phyloP scores from a whole-genome alignment of 208 protist species.

The Leptomonas seymouri region DNA sequence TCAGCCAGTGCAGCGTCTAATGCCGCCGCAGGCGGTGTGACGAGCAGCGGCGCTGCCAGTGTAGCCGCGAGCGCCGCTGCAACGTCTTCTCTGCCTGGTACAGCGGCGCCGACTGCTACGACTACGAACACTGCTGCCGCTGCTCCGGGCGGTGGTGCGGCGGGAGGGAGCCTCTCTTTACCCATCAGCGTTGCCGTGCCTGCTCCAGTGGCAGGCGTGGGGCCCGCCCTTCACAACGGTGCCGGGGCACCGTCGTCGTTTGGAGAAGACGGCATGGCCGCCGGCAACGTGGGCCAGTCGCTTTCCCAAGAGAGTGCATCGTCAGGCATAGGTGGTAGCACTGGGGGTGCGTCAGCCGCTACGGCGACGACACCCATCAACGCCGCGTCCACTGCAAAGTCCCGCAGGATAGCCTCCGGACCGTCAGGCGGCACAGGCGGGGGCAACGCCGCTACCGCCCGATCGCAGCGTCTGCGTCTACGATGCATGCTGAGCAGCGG shows the following conservation, averaged over 20 bases:
- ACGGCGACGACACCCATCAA: not conserved
- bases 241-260: not conserved
- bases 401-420: slow-evolving; percentile 7
- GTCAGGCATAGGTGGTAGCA: not conserved
- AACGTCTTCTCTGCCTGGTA: not conserved
- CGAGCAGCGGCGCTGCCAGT: too few species aligned
- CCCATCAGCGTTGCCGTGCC: not conserved
- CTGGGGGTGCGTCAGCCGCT: not conserved
- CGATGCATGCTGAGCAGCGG: slow-evolving; percentile 64
- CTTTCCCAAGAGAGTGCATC: too few species aligned
- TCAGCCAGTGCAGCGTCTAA: not conserved
- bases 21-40: not conserved
- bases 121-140: not conserved
- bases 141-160: not conserved
- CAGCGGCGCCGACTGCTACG: not conserved
- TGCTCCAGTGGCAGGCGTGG: not conserved
- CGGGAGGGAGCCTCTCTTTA: not conserved
- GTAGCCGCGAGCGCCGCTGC: not conserved
- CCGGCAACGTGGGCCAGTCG: too few species aligned
- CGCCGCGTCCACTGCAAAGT: not conserved
- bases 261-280: not conserved
- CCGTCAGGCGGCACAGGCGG: not conserved
- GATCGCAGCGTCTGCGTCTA: slow-evolving; percentile 57
- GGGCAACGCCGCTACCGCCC: slow-evolving; percentile 6
- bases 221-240: not conserved